These are phyloP conservation scores for Theobroma grandiflorum DNA, from an alignment of 441 rosid species.

Conservation along the genomic window DNA sequence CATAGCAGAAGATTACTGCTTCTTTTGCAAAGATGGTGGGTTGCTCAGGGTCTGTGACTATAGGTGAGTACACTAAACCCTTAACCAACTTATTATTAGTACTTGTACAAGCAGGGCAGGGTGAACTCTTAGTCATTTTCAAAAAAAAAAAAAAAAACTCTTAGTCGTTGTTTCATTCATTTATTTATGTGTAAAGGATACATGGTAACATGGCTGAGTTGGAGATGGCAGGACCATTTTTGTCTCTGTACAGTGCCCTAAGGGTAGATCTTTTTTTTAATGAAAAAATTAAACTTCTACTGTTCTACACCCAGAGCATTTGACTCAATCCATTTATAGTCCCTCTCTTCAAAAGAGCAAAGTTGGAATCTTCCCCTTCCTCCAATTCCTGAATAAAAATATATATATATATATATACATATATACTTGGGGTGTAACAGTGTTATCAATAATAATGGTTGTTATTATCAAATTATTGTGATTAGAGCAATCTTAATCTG, in stretches of 20 bases:
- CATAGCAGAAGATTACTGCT: slow-evolving; percentile 46
- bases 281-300: too few relatives aligned
- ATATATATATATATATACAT: too few relatives aligned
- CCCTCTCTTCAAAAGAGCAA: too few relatives aligned
- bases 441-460: not conserved
- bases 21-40: slow-evolving; percentile 55
- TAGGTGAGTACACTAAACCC: slow-evolving; percentile 35
- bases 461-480: not conserved
- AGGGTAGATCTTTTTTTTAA: not conserved
- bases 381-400: too few relatives aligned
- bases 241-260: not conserved
- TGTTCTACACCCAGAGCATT: too few relatives aligned
- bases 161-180: not conserved
- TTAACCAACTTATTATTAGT: not conserved
- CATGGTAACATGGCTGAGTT: not conserved
- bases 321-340: too few relatives aligned
- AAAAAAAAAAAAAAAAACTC: too few relatives aligned
- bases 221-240: not conserved
- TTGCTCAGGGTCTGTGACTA: slow-evolving; percentile 42
- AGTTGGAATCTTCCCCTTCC: too few relatives aligned
- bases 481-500: not conserved
- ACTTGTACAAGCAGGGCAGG: not conserved
- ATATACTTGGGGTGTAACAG: too few relatives aligned
- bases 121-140: not conserved
- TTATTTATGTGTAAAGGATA: not conserved